Evolutionary conservation across 805 yeast species (phyloP).

Genomic region (Groenewaldozyma tartarivorans): DNA sequence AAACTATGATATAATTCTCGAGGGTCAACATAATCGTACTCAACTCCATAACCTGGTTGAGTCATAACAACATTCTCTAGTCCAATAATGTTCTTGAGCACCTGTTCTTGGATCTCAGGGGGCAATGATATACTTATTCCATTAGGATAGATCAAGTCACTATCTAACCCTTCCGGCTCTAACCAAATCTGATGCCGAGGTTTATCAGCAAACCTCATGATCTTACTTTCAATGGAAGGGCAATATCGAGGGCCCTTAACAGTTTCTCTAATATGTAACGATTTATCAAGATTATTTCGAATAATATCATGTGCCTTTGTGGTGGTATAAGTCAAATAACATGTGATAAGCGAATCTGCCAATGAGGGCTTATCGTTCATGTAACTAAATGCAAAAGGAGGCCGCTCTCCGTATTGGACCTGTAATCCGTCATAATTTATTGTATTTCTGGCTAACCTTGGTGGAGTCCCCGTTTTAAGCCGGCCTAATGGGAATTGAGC

Average conservation of each 20-base stretch:
- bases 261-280: constrained; percentile 86
- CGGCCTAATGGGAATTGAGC: constrained; percentile 83
- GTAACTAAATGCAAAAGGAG: constrained; percentile 86
- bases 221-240: constrained; percentile 89
- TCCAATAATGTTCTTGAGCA: constrained; percentile 76
- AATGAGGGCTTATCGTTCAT: constrained; percentile 62
- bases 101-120: constrained; percentile 70
- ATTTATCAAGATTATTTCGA: constrained; percentile 59
- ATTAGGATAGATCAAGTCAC: constrained; percentile 87
- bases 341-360: constrained; percentile 46
- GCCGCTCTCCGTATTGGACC: constrained; percentile 71
- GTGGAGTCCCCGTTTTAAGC: constrained; percentile 95
- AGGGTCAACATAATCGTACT: constrained; percentile 94
- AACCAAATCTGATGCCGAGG: constrained; percentile 79
- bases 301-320: constrained; percentile 63
- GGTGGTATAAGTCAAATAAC: constrained; percentile 75
- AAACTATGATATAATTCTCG: constrained; percentile 68
- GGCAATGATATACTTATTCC: constrained; percentile 98
- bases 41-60: constrained; percentile 99
- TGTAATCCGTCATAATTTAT: constrained; percentile 57
- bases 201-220: constrained; percentile 71
- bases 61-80: constrained; percentile 78
- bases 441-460: constrained; percentile 63
- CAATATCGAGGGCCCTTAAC: constrained; percentile 96
- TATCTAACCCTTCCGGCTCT: constrained; percentile 90